Percentiles rank a stretch among this genome's conserved stretches.
Evolutionary conservation across 768 basidiomycete species (phyloP).

Genomic region (Chiua virens): DNA sequence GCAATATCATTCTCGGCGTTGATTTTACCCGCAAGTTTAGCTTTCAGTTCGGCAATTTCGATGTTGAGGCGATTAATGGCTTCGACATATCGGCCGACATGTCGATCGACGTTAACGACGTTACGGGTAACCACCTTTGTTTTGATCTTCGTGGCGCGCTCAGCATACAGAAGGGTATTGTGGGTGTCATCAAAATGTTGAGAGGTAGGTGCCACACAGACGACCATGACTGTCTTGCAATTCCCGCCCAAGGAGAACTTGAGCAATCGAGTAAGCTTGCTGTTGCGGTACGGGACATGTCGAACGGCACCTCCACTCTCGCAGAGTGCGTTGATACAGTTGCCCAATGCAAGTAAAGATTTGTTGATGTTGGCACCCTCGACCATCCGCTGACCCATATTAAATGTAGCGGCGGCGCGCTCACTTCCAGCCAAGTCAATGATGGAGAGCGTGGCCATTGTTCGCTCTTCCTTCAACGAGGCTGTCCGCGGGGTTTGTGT

Average conservation of each 20-base stretch:
- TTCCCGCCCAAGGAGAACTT: slow-evolving; percentile 98
- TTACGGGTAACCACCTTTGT: slow-evolving; percentile 96
- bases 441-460: slow-evolving; percentile 91
- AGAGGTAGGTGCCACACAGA: slow-evolving; percentile 94
- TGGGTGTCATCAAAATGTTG: slow-evolving; percentile 98
- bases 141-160: slow-evolving; percentile 97
- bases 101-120: slow-evolving; percentile 90
- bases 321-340: slow-evolving; percentile 98
- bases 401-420: slow-evolving; percentile 91
- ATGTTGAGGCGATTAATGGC: slow-evolving; percentile 86
- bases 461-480: slow-evolving; percentile 76
- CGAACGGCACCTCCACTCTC: slow-evolving; percentile 85
- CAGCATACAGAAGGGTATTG: slow-evolving; percentile 96
- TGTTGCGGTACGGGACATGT: slow-evolving; percentile 96
- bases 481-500: slow-evolving; percentile 85
- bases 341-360: slow-evolving; percentile 93
- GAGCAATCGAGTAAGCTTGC: slow-evolving; percentile 94
- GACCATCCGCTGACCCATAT: slow-evolving; percentile 98
- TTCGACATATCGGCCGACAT: slow-evolving; percentile 94
- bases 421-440: slow-evolving; percentile 98
- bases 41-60: slow-evolving; percentile 84
- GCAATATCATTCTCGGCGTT: slow-evolving; percentile 59
- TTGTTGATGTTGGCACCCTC: slow-evolving; percentile 99
- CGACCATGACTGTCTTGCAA: slow-evolving; percentile 99
- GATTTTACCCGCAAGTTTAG: slow-evolving; percentile 74